Conservation (phyloP, 441 rosid genomes). For the Gossypium armourianum region DNA sequence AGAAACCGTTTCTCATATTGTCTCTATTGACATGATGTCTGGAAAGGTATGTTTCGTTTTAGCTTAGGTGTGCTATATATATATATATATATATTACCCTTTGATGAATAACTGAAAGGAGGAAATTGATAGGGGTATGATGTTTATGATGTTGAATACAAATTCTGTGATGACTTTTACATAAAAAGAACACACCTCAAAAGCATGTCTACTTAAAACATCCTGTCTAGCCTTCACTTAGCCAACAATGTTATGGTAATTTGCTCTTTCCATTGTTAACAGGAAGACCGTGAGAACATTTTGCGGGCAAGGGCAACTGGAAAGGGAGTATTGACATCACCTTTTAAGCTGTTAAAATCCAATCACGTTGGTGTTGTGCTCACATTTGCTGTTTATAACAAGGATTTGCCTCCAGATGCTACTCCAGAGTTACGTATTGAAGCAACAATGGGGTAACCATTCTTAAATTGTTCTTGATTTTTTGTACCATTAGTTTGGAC, state of each 20-base stretch:
- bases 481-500: not conserved
- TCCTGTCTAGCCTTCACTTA: not conserved
- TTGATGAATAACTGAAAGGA: not conserved
- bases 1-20: constrained; percentile 84
- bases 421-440: constrained; percentile 58
- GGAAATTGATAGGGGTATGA: not conserved
- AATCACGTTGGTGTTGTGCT: constrained; percentile 85
- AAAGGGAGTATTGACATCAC: constrained; percentile 90
- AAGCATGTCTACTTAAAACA: not conserved
- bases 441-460: constrained; percentile 67
- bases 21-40: constrained; percentile 94
- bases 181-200: constrained; percentile 8
- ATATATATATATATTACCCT: not conserved
- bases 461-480: constrained; percentile 11
- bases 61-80: not conserved
- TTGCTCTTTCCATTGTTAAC: constrained; percentile 14
- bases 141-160: not conserved
- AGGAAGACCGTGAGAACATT: constrained; percentile 93
- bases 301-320: constrained; percentile 88
- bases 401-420: constrained; percentile 52
- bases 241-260: constrained; percentile 17
- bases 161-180: not conserved
- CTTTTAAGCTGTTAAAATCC: constrained; percentile 83
- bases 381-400: constrained; percentile 77
- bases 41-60: constrained; percentile 51